A percentile compares a stretch with the other conserved stretches of the same genome.
Evolutionary conservation across 768 basidiomycete genomes (phyloP).

Genomic region (Cyathus striatus): DNA sequence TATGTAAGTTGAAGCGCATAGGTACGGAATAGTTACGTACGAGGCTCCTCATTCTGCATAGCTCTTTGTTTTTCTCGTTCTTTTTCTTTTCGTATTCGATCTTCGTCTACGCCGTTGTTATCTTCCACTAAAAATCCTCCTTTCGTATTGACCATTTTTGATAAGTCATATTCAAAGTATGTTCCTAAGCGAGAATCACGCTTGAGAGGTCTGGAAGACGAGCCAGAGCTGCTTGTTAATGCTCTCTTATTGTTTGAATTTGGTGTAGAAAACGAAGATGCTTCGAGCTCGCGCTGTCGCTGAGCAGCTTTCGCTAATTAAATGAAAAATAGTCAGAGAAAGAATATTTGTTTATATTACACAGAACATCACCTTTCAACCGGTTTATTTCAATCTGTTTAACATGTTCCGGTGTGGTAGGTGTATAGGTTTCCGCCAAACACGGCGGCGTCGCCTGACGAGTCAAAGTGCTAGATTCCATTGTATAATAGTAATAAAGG

Average conservation of each 20-base stretch:
- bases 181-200: conserved; percentile 79
- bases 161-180: conserved; percentile 96
- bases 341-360: not conserved
- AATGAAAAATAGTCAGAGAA: not conserved
- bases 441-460: too few species aligned
- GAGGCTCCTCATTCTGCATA: conserved; percentile 68
- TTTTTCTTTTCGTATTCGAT: conserved; percentile 69
- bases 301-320: conserved; percentile 69
- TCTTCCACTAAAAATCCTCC: conserved; percentile 95
- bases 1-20: not conserved
- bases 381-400: conserved; percentile 76
- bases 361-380: conserved; percentile 51
- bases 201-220: conserved; percentile 47
- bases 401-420: conserved; percentile 60
- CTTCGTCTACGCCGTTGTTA: conserved; percentile 75
- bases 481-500: too few species aligned
- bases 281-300: conserved; percentile 55
- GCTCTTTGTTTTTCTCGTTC: conserved; percentile 77
- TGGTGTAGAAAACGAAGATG: conserved; percentile 34
- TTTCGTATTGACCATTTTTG: conserved; percentile 95
- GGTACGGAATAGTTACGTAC: conserved; percentile 31
- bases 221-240: conserved; percentile 49
- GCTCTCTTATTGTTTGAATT: conserved; percentile 80
- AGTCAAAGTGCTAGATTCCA: too few species aligned
- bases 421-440: too few species aligned